Conservation (phyloP, 768 basidiomycete genomes). For the Melanogaster broomeanus region DNA sequence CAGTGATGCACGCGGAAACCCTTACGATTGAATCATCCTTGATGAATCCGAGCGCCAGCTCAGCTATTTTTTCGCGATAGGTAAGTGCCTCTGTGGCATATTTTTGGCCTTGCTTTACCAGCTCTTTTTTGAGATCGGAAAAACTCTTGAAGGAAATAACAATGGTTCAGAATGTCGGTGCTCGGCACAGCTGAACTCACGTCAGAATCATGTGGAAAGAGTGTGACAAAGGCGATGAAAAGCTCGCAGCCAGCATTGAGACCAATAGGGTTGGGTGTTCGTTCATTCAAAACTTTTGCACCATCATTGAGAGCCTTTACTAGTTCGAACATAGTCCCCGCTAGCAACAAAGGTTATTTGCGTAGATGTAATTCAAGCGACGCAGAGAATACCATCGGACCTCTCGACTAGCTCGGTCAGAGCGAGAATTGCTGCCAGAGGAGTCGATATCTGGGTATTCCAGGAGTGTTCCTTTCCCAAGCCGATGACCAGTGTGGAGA, state of each 20-base stretch:
- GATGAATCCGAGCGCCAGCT: slow-evolving; percentile 88
- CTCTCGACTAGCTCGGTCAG: slow-evolving; percentile 79
- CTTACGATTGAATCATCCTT: slow-evolving; percentile 89
- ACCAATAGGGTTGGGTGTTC: slow-evolving; percentile 78
- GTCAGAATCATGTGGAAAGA: slow-evolving; percentile 78
- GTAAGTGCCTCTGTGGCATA: slow-evolving; percentile 79
- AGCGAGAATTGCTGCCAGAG: slow-evolving; percentile 86
- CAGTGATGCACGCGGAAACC: slow-evolving; percentile 20
- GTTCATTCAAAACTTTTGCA: slow-evolving; percentile 59
- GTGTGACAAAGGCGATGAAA: slow-evolving; percentile 86
- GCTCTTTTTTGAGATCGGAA: slow-evolving; percentile 76
- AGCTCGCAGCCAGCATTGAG: slow-evolving; percentile 88
- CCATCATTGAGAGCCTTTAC: slow-evolving; percentile 80
- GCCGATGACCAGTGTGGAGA: neutral
- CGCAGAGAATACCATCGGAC: slow-evolving; percentile 64
- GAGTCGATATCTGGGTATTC: slow-evolving; percentile 62
- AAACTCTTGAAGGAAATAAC: slow-evolving; percentile 59
- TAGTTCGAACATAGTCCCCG: slow-evolving; percentile 92
- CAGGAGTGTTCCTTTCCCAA: neutral
- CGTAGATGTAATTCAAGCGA: neutral
- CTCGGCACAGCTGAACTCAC: slow-evolving; percentile 45
- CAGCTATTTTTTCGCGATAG: slow-evolving; percentile 88
- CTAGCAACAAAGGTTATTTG: slow-evolving; percentile 38
- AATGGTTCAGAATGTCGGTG: slow-evolving; percentile 7
- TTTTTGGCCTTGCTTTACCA: slow-evolving; percentile 77